phyloP scores from a whole-genome alignment of 305 asterid species.

The Lippia alba region DNA sequence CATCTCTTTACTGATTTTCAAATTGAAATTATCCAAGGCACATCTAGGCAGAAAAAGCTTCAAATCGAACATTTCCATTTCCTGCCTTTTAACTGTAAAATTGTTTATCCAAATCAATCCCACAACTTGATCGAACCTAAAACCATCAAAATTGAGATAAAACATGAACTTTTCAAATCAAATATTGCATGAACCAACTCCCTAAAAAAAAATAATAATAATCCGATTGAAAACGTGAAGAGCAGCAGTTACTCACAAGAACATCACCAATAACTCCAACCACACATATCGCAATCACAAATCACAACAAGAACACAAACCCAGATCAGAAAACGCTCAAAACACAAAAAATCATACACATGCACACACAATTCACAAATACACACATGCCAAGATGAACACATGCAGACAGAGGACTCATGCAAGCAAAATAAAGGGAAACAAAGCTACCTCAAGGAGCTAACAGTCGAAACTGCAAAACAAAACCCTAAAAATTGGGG shows the following conservation, averaged over 20 bases:
- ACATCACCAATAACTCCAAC: not conserved
- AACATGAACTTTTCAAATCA: slow-evolving; percentile 24
- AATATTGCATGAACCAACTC: slow-evolving; percentile 8
- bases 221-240: not conserved
- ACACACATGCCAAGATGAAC: slow-evolving; percentile 19
- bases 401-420: slow-evolving; percentile 27
- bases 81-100: slow-evolving; percentile 12
- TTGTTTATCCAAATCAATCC: slow-evolving; percentile 19
- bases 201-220: not conserved
- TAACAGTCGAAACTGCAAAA: slow-evolving; percentile 25
- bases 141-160: slow-evolving; percentile 12
- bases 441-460: slow-evolving; percentile 29
- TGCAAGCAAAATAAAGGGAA: slow-evolving; percentile 15
- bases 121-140: not conserved
- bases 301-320: slow-evolving; percentile 10
- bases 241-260: slow-evolving; percentile 5
- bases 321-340: slow-evolving; percentile 29
- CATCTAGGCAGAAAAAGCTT: slow-evolving; percentile 10
- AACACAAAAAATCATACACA: slow-evolving; percentile 16
- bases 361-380: slow-evolving; percentile 33
- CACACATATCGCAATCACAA: slow-evolving; percentile 18
- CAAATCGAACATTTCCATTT: slow-evolving; percentile 8
- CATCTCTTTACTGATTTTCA: not conserved
- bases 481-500: slow-evolving; percentile 45
- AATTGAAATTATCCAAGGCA: not conserved